phyloP scores from a whole-genome alignment of 2,329 filamentous ascomycete genomes.

The Botrytis squamosa region DNA sequence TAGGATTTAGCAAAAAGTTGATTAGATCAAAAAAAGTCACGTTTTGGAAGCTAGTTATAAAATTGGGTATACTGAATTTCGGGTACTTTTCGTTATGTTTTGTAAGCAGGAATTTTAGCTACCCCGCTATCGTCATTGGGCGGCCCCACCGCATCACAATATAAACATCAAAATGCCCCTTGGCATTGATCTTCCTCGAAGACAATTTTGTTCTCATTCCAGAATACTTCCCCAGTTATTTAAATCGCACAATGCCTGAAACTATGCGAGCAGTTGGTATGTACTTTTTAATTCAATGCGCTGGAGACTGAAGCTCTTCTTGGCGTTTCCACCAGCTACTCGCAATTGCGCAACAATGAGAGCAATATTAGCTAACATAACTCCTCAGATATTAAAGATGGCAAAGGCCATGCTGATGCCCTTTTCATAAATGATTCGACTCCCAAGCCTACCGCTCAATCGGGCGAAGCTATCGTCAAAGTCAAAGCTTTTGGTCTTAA shows the following conservation, averaged over 20 bases:
- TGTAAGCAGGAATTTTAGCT: slow-evolving; percentile 22
- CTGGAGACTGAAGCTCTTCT: neutral
- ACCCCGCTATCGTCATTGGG: slow-evolving; percentile 26
- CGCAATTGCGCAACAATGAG: neutral
- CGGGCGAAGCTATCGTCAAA: slow-evolving; percentile 75
- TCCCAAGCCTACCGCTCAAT: slow-evolving; percentile 50
- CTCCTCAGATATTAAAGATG: slow-evolving; percentile 51
- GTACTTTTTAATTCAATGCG: neutral
- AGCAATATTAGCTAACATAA: neutral
- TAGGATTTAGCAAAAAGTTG: too few relatives aligned
- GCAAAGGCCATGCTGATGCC: slow-evolving; percentile 53
- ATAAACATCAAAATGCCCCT: slow-evolving; percentile 3
- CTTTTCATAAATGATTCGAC: slow-evolving; percentile 54
- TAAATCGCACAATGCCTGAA: slow-evolving; percentile 26
- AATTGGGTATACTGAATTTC: neutral
- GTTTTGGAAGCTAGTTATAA: too few relatives aligned
- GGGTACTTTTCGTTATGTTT: neutral
- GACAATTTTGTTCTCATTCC: neutral
- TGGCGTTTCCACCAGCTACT: neutral
- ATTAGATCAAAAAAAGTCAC: too few relatives aligned
- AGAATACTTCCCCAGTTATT: neutral
- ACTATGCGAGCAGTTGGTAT: slow-evolving; percentile 38
- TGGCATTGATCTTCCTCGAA: neutral
- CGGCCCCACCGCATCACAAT: slow-evolving; percentile 2
- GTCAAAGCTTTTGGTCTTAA: slow-evolving; percentile 84